These are phyloP conservation scores for Omphalotus guepiniiformis DNA, from an alignment of 768 basidiomycete genomes.

Conservation along the genomic window DNA sequence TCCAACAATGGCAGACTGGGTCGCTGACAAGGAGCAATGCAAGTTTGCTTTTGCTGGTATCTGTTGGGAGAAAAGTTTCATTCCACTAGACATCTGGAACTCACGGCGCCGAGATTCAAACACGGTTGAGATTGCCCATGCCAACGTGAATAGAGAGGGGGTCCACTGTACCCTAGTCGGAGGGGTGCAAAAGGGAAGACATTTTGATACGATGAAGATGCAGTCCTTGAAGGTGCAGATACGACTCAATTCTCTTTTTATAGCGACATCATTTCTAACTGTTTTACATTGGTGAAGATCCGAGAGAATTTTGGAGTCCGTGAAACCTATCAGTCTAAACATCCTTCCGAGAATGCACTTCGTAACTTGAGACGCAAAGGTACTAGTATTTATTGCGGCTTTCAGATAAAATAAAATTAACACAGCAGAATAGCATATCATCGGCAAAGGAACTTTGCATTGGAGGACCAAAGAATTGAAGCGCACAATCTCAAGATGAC, in stretches of 20 bases:
- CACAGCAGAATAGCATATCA: background rate
- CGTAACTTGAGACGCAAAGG: constrained; percentile 7
- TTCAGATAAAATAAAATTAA: too few species aligned
- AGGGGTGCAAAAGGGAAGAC: constrained; percentile 10
- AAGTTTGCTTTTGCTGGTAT: constrained; percentile 23
- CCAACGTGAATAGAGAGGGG: constrained; percentile 25
- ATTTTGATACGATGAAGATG: constrained; percentile 13
- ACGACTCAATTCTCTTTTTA: background rate
- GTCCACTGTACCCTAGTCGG: constrained; percentile 14
- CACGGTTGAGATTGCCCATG: constrained; percentile 21
- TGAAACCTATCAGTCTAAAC: constrained; percentile 1
- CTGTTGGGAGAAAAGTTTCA: constrained; percentile 27
- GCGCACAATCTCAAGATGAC: background rate
- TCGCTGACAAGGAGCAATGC: constrained; percentile 19
- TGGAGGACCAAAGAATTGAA: background rate
- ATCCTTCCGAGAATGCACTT: background rate
- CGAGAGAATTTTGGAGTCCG: background rate
- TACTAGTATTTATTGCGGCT: background rate
- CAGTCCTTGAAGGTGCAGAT: constrained; percentile 1
- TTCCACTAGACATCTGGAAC: constrained; percentile 21
- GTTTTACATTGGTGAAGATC: constrained; percentile 2
- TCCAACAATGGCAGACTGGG: too few species aligned
- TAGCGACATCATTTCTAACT: background rate
- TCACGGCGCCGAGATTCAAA: constrained; percentile 21
- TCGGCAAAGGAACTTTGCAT: background rate